Evolutionary conservation across 768 basidiomycete species (phyloP), one percentile per base, ranked within the genome.

Genomic region (Calvatia gigantea): DNA sequence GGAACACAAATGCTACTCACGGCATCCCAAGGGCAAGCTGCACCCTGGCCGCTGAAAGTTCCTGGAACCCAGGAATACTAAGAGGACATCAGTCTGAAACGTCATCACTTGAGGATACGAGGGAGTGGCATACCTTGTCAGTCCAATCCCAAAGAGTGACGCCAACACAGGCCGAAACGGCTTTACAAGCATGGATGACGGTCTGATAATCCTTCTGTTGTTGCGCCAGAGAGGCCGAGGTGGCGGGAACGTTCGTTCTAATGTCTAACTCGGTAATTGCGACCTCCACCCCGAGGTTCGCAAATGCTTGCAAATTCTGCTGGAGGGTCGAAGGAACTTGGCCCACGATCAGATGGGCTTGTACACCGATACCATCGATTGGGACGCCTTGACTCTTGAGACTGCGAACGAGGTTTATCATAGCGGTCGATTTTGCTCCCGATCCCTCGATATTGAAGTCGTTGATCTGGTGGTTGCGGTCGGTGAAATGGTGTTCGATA

Each of bases 221-320:
- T 63, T 83, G 81, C 33, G 68, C 72, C n/a, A 80, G 69, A 29
- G 75, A 64, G 2, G 75, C 75, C 4, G 65, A 58, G 1, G 81
- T 83, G 7, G 70, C 73, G 17, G 83, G 83, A 7, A 81, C 70
- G 14, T 73, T 74, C 73, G 84, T 81, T 43, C 84, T 72, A 61
- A 81, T 80, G 60, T 86, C 84, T 33, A 86, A 73, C 63, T 85
- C 85, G 1, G 85, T 86, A 58, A 85, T 77, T 4, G 83, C 84
- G 29, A 85, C 79, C 58, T 86, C 84, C 32, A 86, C 71, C 2
- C 85, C 83, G 23, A 85, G 76, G 15, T 78, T 75, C 4, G 79
- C 75, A 64, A 85, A 80, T 49, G 73, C 67, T 56, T 75, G 66
- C 51, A 84, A 68, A 60, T 80, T 81, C 12, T 73, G 65, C 56